Conservation (phyloP, 2,329 filamentous ascomycete species). For the Cordyceps cateniannulata region DNA sequence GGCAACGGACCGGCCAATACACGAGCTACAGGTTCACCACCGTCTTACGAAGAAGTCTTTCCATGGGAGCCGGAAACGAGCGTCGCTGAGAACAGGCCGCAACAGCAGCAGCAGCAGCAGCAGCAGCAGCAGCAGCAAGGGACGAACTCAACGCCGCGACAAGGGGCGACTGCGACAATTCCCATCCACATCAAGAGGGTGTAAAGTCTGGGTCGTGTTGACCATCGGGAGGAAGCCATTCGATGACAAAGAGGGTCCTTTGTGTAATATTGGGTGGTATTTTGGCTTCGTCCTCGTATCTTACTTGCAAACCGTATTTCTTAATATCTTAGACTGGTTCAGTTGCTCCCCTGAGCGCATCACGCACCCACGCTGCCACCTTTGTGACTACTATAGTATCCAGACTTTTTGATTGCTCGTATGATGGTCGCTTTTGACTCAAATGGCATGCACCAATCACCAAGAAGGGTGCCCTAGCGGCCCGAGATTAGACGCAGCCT, state of each 20-base stretch:
- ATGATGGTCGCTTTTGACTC: too few relatives aligned
- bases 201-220: background rate
- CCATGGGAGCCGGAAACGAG: background rate
- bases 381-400: too few relatives aligned
- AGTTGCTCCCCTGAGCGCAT: background rate
- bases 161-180: background rate
- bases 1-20: background rate
- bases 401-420: too few relatives aligned
- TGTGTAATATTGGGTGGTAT: background rate
- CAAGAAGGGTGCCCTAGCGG: too few relatives aligned
- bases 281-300: background rate
- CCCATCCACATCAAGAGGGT: background rate
- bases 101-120: background rate
- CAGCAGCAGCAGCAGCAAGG: background rate
- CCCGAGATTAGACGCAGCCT: too few relatives aligned
- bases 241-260: background rate
- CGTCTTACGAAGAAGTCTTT: slow-evolving; percentile 2
- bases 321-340: background rate
- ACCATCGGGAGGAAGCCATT: background rate
- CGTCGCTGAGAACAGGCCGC: background rate
- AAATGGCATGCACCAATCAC: too few relatives aligned
- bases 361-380: too few relatives aligned
- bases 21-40: background rate
- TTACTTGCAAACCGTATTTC: background rate
- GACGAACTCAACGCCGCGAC: background rate